Evolutionary conservation across 805 yeast genomes (phyloP), one percentile per base, ranked within the genome.

Genomic region (Candida maris): DNA sequence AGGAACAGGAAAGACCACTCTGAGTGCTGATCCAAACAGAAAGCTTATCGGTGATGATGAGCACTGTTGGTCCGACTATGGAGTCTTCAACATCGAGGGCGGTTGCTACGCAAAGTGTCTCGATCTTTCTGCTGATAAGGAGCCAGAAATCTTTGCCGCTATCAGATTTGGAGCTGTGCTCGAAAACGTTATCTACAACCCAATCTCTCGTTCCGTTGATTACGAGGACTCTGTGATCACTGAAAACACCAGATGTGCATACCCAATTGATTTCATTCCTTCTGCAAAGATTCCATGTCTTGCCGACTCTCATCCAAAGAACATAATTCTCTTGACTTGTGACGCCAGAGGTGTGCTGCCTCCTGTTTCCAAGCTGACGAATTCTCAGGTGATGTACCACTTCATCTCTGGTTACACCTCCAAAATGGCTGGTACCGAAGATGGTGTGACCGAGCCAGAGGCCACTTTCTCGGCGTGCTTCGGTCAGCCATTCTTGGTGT

Each of bases 371-470:
- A 86, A 82, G 68, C 77, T 91, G 63, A 76, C 95, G 27, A 87
- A 87, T 60, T 85, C 91, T 54, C 97, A 91, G 71, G 97, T 91
- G 49, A 91, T 93, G 97, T 91, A 93, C 77, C 97, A 91, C 71
- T 91, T 91, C 71, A 91, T 91, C 54, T 84, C 95, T 47, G 98
- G 98, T 57, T 91, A 91, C 77, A 91, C 98, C 45, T 91, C 97
- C 38, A 91, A 93, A 79, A 91, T 91, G 95, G 96, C 98, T 45
- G 97, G 97, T 65, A 91, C 98, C 36, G 98, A 91, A 70, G 94
- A 86, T 65, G 98, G 98, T 67, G 86, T 91, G 49, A 89, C 97
- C 45, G 97, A 91, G 71, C 97, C 98, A 45, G 88, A 85, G 67
- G 96, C 97, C 39, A 87, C 96, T 14, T 91, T 91, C 79, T 85